Percentiles rank a stretch among this genome's conserved stretches.
Conservation (phyloP, 306 rosid genomes). For the Cucumis sativus region Cucumber_9930_V3 NC_026655.2:15512501-15513000, state of each 20-base stretch:
- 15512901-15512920: conserved; percentile 23
- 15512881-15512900: conserved; percentile 32
- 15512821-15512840: conserved; percentile 25
- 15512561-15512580: conserved; percentile 15
- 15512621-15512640: conserved; percentile 21
- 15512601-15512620: conserved; percentile 5
- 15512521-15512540: conserved; percentile 22
- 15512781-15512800: conserved; percentile 45
- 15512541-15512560: conserved; percentile 14
- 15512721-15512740: conserved; percentile 61
- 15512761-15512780: conserved; percentile 39
- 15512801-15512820: conserved; percentile 31
- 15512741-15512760: conserved; percentile 83
- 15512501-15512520: conserved; percentile 36
- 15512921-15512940: conserved; percentile 31
- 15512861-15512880: conserved; percentile 25
- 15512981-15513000: conserved; percentile 3
- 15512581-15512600: conserved; percentile 15
- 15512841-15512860: conserved; percentile 25
- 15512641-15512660: conserved; percentile 7
- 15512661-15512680: conserved; percentile 12
- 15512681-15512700: conserved; percentile 25
- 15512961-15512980: conserved; percentile 32
- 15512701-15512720: conserved; percentile 41
- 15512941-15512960: conserved; percentile 28